Evolutionary conservation across 2,329 filamentous ascomycete species (phyloP).

Genomic region (Nemania diffusa): DNA sequence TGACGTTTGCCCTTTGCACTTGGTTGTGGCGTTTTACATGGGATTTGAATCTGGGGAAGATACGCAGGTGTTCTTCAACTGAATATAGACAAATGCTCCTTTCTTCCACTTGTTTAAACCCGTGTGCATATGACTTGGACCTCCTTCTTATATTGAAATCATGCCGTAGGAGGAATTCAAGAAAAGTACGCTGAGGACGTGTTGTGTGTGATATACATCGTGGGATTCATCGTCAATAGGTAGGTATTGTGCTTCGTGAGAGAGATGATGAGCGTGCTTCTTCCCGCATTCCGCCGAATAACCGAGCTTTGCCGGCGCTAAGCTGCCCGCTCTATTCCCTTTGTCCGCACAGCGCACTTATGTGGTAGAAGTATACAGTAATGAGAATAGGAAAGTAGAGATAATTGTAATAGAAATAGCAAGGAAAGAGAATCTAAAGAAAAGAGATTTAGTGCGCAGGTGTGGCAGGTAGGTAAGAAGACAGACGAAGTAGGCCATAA

Average conservation of each 20-base stretch:
- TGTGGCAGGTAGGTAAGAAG: too few relatives aligned
- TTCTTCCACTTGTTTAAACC: neutral
- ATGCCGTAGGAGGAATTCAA: neutral
- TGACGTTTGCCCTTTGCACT: neutral
- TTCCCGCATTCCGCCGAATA: constrained; percentile 28
- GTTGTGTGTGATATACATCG: neutral
- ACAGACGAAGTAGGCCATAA: too few relatives aligned
- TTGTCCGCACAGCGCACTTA: too few relatives aligned
- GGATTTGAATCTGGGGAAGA: constrained; percentile 3
- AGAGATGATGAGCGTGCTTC: neutral
- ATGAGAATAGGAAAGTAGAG: too few relatives aligned
- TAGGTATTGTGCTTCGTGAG: too few relatives aligned
- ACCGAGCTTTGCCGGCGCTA: constrained; percentile 30
- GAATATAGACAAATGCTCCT: neutral
- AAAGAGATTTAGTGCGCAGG: too few relatives aligned
- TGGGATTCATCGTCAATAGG: constrained; percentile 2
- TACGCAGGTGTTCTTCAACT: neutral
- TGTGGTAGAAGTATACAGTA: too few relatives aligned
- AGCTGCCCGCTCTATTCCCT: constrained; percentile 1
- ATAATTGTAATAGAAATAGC: too few relatives aligned
- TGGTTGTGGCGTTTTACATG: constrained; percentile 11
- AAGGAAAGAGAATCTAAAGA: too few relatives aligned
- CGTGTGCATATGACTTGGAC: neutral
- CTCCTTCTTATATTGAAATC: neutral
- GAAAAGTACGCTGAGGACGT: neutral